A percentile compares a stretch with the other conserved stretches of the same genome.
Evolutionary conservation across 2,329 filamentous ascomycete species (phyloP).

Genomic region (Cladobotryum mycophilum): DNA sequence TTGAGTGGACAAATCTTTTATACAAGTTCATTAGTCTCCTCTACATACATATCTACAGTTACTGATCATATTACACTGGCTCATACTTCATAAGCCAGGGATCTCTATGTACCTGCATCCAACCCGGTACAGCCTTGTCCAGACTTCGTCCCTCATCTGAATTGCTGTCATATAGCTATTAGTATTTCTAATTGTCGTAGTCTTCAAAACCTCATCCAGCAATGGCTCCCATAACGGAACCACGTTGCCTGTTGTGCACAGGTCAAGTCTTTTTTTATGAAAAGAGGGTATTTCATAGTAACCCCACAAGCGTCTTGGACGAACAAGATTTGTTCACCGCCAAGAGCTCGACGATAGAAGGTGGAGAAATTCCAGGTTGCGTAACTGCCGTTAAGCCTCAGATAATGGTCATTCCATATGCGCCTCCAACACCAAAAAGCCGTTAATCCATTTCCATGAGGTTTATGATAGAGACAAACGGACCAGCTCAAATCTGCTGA

Average conservation of each 20-base stretch:
- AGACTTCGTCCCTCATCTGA: neutral
- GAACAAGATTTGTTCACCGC: neutral
- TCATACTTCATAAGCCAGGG: too few relatives aligned
- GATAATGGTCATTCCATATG: conserved; percentile 13
- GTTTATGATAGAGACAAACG: conserved; percentile 4
- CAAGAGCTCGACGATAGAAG: neutral
- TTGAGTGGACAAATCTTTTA: neutral
- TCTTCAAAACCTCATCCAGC: too few relatives aligned
- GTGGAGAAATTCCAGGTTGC: conserved; percentile 18
- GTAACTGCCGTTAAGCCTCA: neutral
- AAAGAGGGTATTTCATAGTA: too few relatives aligned
- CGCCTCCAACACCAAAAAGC: conserved; percentile 16
- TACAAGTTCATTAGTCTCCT: conserved; percentile 6
- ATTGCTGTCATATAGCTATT: too few relatives aligned
- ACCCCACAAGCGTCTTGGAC: neutral
- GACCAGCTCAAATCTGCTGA: neutral
- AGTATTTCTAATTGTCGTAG: too few relatives aligned
- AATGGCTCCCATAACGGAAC: neutral
- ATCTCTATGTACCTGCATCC: conserved; percentile 1
- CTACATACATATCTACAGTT: neutral
- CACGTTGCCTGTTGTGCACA: too few relatives aligned
- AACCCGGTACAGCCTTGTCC: conserved; percentile 1
- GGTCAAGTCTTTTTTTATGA: too few relatives aligned
- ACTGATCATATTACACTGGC: neutral
- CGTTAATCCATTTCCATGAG: conserved; percentile 9